Percentiles rank a stretch among this genome's conserved stretches.
phyloP scores from a whole-genome alignment of 192 early-diverging fungal genomes.

The Borealophlyctis nickersoniae region DNA sequence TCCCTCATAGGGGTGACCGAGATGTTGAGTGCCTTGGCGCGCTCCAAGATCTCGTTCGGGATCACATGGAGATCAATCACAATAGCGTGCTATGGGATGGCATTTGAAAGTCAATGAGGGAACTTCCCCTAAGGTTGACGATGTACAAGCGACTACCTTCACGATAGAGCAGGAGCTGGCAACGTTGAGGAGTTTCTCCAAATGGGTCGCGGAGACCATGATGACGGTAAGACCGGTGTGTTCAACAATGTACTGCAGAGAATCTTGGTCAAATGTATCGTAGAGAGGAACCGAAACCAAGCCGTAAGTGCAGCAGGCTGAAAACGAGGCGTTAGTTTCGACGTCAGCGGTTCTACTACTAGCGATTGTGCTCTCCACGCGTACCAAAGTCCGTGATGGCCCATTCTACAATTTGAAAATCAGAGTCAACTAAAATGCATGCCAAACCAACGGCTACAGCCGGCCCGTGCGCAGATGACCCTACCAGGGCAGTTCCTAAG shows the following conservation, averaged over 20 bases:
- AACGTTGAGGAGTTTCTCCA: conserved; percentile 54
- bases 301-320: conserved; percentile 28
- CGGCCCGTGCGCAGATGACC: neutral
- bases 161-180: conserved; percentile 26
- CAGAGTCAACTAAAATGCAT: neutral
- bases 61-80: conserved; percentile 14
- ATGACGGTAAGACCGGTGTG: conserved; percentile 73
- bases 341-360: neutral
- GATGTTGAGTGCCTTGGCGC: conserved; percentile 16
- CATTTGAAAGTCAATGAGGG: neutral
- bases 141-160: conserved; percentile 23
- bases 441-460: conserved; percentile 6
- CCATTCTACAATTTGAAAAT: conserved; percentile 38
- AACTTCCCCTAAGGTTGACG: neutral
- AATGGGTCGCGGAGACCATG: conserved; percentile 61
- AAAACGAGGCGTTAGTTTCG: conserved; percentile 15
- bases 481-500: conserved; percentile 21
- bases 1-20: conserved; percentile 17
- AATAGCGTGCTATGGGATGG: conserved; percentile 3
- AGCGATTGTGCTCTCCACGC: neutral
- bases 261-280: conserved; percentile 83
- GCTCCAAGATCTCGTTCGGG: conserved; percentile 10
- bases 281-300: conserved; percentile 71
- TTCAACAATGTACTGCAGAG: conserved; percentile 81
- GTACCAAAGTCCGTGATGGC: conserved; percentile 43